These are phyloP conservation scores for Posidonia oceanica DNA, from an alignment of 116 monocot genomes.

Conservation along the genomic window DNA sequence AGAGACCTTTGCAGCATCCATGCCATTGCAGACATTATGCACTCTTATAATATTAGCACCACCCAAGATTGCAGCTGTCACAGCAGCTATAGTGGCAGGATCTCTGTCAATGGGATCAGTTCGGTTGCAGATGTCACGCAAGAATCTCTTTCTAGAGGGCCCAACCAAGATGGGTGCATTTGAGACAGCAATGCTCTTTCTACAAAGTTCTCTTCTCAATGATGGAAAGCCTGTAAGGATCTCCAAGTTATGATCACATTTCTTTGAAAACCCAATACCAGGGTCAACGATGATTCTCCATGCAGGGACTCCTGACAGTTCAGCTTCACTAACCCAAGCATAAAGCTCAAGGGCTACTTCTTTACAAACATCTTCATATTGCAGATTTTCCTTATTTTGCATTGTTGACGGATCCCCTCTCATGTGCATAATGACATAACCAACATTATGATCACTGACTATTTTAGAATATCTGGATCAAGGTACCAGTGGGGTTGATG, in stretches of 20 bases:
- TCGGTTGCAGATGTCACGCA: conserved; percentile 63
- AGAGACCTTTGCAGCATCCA: conserved; percentile 74
- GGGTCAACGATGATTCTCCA: conserved; percentile 87
- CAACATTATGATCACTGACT: conserved; percentile 49
- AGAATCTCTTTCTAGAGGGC: conserved; percentile 85
- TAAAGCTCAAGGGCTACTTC: conserved; percentile 59
- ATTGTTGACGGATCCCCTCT: conserved; percentile 87
- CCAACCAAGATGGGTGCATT: conserved; percentile 65
- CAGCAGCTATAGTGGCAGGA: conserved; percentile 66
- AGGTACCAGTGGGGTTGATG: too few species aligned
- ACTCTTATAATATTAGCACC: conserved; percentile 86
- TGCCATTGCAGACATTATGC: conserved; percentile 55
- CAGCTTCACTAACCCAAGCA: conserved; percentile 43
- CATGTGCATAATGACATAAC: conserved; percentile 81
- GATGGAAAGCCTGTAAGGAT: conserved; percentile 41
- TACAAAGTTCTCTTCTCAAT: conserved; percentile 40
- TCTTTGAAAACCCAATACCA: conserved; percentile 87
- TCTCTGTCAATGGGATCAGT: conserved; percentile 57
- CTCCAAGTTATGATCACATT: conserved; percentile 54
- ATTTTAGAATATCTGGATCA: conserved; percentile 50
- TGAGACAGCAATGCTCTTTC: conserved; percentile 45
- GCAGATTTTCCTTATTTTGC: conserved; percentile 51
- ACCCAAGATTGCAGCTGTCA: conserved; percentile 44
- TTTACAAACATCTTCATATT: conserved; percentile 60
- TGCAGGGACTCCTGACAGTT: conserved; percentile 60